Percentiles rank a stretch among this genome's conserved stretches.
Conservation (phyloP, 73 alveolate species). For the Blepharisma japonicum region DNA sequence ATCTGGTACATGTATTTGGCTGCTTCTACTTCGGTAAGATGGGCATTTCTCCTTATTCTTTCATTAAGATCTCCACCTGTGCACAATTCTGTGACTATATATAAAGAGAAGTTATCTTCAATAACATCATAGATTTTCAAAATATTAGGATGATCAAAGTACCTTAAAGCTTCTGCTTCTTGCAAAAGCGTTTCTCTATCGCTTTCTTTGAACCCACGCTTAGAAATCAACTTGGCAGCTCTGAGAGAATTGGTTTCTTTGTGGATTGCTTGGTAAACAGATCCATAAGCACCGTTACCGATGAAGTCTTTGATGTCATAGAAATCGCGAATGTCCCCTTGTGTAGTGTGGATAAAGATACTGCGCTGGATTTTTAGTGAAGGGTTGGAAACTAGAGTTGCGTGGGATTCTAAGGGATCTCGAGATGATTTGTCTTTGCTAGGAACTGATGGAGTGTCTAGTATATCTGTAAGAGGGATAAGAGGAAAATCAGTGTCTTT, state of each 20-base stretch:
- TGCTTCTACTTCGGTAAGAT: constrained; percentile 41
- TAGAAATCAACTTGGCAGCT: constrained; percentile 33
- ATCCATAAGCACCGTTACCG: constrained; percentile 38
- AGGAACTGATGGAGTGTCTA: too few relatives aligned
- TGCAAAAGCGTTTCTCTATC: constrained; percentile 22
- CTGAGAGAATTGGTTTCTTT: constrained; percentile 35
- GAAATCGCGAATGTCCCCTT: neutral
- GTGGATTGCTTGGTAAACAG: constrained; percentile 33
- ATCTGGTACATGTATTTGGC: constrained; percentile 38
- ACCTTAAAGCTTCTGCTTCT: constrained; percentile 37
- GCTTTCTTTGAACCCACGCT: constrained; percentile 27
- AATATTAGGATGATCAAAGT: constrained; percentile 52
- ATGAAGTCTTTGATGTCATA: neutral
- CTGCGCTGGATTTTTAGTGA: too few relatives aligned
- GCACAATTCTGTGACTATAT: constrained; percentile 44
- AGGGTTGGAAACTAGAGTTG: too few relatives aligned
- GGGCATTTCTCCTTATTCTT: constrained; percentile 34
- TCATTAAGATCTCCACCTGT: constrained; percentile 50
- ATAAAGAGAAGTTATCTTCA: constrained; percentile 28
- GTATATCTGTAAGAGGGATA: too few relatives aligned
- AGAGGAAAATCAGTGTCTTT: too few relatives aligned
- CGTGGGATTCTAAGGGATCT: too few relatives aligned
- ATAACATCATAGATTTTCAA: constrained; percentile 36
- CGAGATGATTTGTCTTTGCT: too few relatives aligned
- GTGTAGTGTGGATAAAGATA: neutral